Evolutionary conservation across 345 rosid genomes (phyloP).

Genomic region (Euclidium syriacum): DNA sequence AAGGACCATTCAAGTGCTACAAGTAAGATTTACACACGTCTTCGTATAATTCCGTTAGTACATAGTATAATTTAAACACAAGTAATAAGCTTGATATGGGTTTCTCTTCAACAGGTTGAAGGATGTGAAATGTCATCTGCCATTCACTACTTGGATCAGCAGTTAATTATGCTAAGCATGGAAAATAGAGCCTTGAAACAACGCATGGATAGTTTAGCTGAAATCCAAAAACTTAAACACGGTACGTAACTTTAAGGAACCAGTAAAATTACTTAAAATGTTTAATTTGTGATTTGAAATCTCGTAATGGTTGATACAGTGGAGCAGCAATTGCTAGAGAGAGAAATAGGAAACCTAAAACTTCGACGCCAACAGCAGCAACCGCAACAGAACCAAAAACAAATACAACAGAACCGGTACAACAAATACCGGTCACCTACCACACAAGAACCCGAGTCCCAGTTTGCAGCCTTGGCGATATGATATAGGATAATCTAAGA

Average conservation of each 20-base stretch:
- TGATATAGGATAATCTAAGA: conserved; percentile 16
- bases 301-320: conserved; percentile 32
- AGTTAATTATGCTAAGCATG: conserved; percentile 53
- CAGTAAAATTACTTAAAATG: background rate
- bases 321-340: conserved; percentile 70
- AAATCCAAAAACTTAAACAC: conserved; percentile 59
- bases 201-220: conserved; percentile 57
- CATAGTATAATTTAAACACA: too few species aligned
- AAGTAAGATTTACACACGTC: conserved; percentile 29
- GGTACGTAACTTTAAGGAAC: conserved; percentile 31
- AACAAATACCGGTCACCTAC: conserved; percentile 3
- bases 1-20: conserved; percentile 53
- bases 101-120: conserved; percentile 41
- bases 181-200: conserved; percentile 66
- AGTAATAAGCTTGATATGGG: too few species aligned
- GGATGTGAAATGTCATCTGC: conserved; percentile 63
- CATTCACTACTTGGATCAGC: conserved; percentile 60
- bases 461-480: conserved; percentile 36
- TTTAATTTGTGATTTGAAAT: background rate
- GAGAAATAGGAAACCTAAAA: conserved; percentile 54
- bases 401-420: conserved; percentile 21
- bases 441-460: conserved; percentile 25
- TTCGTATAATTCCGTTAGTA: background rate
- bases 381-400: conserved; percentile 35
- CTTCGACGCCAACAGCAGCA: conserved; percentile 41